phyloP scores from a whole-genome alignment of 345 rosid species.

The Gossypium longicalyx region DNA sequence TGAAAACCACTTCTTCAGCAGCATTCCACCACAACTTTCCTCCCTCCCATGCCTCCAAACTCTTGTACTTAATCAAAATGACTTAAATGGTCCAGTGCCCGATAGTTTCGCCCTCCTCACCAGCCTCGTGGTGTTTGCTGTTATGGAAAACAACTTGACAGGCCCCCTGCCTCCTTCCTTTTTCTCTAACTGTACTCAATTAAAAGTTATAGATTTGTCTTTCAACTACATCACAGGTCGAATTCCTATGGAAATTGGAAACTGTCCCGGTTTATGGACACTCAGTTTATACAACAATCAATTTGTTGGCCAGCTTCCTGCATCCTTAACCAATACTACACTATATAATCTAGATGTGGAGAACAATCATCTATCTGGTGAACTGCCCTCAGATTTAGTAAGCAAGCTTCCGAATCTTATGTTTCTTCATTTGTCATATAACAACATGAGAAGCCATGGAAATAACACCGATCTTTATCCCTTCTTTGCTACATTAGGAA shows the following conservation, averaged over 20 bases:
- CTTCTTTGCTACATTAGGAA: slow-evolving; percentile 34
- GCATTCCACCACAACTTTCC: slow-evolving; percentile 39
- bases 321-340: slow-evolving; percentile 36
- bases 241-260: slow-evolving; percentile 47
- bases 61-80: slow-evolving; percentile 28
- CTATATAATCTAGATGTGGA: slow-evolving; percentile 36
- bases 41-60: slow-evolving; percentile 26
- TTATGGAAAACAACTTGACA: slow-evolving; percentile 25
- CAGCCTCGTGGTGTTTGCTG: slow-evolving; percentile 22
- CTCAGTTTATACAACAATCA: slow-evolving; percentile 40
- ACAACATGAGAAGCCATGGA: slow-evolving; percentile 39
- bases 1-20: slow-evolving; percentile 36
- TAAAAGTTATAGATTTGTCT: slow-evolving; percentile 41
- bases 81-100: slow-evolving; percentile 37
- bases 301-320: slow-evolving; percentile 37
- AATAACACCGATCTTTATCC: slow-evolving; percentile 41
- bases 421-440: slow-evolving; percentile 41
- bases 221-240: slow-evolving; percentile 34
- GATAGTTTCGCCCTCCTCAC: slow-evolving; percentile 29
- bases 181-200: slow-evolving; percentile 42
- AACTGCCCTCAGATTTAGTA: slow-evolving; percentile 38
- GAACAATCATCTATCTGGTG: slow-evolving; percentile 38
- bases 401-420: slow-evolving; percentile 20
- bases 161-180: slow-evolving; percentile 37
- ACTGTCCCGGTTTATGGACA: slow-evolving; percentile 28